Conservation (phyloP, 23 red algal genomes). For the Gracilaria domingensis region DNA sequence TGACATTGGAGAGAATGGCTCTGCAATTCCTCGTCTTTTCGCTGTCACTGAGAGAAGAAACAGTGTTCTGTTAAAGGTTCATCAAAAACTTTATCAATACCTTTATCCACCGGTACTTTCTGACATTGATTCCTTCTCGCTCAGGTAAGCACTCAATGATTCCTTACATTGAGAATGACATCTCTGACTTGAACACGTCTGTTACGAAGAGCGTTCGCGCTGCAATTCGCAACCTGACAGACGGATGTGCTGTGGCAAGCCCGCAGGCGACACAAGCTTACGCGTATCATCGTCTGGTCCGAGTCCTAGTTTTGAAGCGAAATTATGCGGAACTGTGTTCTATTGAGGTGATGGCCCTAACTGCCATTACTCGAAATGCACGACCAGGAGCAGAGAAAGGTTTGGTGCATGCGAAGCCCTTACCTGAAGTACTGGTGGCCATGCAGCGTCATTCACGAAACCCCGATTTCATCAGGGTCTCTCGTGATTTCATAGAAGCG, state of each 20-base stretch:
- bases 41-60: slow-evolving; percentile 78
- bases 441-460: too few species aligned
- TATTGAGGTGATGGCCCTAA: too few species aligned
- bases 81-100: slow-evolving; percentile 88
- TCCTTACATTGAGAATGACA: slow-evolving; percentile 20
- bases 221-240: slow-evolving; percentile 42
- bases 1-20: neutral
- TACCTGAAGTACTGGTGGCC: too few species aligned
- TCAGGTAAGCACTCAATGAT: slow-evolving; percentile 34
- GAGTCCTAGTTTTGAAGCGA: too few species aligned
- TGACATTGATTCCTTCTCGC: slow-evolving; percentile 2
- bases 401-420: too few species aligned
- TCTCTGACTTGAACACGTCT: slow-evolving; percentile 18
- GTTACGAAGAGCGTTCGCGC: slow-evolving; percentile 42
- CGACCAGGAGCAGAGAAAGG: too few species aligned
- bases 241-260: slow-evolving; percentile 44
- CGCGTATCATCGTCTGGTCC: too few species aligned
- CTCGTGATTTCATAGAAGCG: too few species aligned
- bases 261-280: too few species aligned
- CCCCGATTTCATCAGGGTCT: too few species aligned
- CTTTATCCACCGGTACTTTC: slow-evolving; percentile 74
- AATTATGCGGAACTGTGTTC: too few species aligned
- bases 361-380: too few species aligned
- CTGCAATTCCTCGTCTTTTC: slow-evolving; percentile 76
- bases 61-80: slow-evolving; percentile 70